Evolutionary conservation across 768 basidiomycete genomes (phyloP).

Genomic region (Lenzites betulinus): DNA sequence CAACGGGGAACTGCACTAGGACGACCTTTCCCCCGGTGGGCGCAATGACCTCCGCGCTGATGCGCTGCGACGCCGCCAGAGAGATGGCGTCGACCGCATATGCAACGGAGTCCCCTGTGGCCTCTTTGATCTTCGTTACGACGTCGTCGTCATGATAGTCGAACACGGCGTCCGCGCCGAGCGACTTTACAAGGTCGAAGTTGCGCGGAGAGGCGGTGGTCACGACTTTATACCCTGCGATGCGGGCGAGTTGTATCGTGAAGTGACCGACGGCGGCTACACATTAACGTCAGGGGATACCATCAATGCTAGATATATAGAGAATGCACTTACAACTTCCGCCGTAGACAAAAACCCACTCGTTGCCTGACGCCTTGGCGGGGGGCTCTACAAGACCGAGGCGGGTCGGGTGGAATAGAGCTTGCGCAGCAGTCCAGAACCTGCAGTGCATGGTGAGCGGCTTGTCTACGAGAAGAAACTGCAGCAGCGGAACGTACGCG

Average conservation of each 20-base stretch:
- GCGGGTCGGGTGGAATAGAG: slow-evolving; percentile 20
- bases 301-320: not conserved
- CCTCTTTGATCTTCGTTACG: slow-evolving; percentile 29
- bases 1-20: slow-evolving; percentile 3
- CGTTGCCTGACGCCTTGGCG: slow-evolving; percentile 8
- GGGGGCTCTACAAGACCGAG: slow-evolving; percentile 25
- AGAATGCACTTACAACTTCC: slow-evolving; percentile 18
- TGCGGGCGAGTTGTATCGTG: slow-evolving; percentile 44
- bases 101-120: slow-evolving; percentile 28
- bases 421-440: slow-evolving; percentile 25
- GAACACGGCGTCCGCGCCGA: slow-evolving; percentile 47
- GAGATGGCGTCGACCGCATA: slow-evolving; percentile 35
- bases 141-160: slow-evolving; percentile 38
- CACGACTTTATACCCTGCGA: slow-evolving; percentile 45
- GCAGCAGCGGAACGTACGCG: slow-evolving; percentile 16
- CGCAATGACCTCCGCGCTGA: slow-evolving; percentile 9
- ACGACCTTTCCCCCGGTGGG: slow-evolving; percentile 8
- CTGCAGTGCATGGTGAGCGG: not conserved
- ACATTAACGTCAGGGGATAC: not conserved
- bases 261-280: slow-evolving; percentile 33
- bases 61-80: slow-evolving; percentile 25
- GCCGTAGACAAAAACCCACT: slow-evolving; percentile 26
- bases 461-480: too few relatives aligned
- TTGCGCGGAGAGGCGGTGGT: slow-evolving; percentile 46
- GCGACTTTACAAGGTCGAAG: slow-evolving; percentile 36